Percentiles rank a stretch among this genome's conserved stretches.
Conservation (phyloP, 257 asterid genomes). For the Misopates orontium region DNA sequence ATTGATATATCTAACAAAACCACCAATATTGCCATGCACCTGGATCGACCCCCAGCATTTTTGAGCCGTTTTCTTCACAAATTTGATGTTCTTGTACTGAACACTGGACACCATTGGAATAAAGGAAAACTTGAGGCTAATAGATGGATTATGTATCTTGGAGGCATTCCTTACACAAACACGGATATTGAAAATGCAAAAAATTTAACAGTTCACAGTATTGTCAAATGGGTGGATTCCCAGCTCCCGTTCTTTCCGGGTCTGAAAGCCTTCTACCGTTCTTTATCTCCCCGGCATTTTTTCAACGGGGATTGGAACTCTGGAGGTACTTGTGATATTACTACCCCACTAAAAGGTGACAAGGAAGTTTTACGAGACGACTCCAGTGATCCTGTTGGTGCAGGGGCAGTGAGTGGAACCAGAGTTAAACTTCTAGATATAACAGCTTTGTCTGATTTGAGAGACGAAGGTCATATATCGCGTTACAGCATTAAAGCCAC, state of each 20-base stretch:
- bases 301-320: constrained; percentile 96
- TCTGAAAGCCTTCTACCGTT: constrained; percentile 63
- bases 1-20: constrained; percentile 40
- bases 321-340: constrained; percentile 89
- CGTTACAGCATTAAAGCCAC: constrained; percentile 80
- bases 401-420: constrained; percentile 71
- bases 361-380: constrained; percentile 67
- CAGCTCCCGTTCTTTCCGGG: constrained; percentile 72
- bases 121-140: constrained; percentile 80
- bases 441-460: constrained; percentile 72
- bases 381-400: constrained; percentile 66
- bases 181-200: constrained; percentile 62
- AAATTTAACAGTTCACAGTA: constrained; percentile 64
- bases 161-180: constrained; percentile 68
- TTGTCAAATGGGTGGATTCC: constrained; percentile 70
- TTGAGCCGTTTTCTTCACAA: constrained; percentile 55
- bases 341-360: constrained; percentile 65
- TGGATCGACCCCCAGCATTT: constrained; percentile 86
- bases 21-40: constrained; percentile 82
- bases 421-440: constrained; percentile 65
- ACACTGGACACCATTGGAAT: constrained; percentile 98
- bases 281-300: constrained; percentile 87
- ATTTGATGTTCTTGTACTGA: constrained; percentile 70
- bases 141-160: constrained; percentile 80
- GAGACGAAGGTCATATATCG: constrained; percentile 94